Evolutionary conservation across 768 basidiomycete species (phyloP).

Genomic region (Punctularia strigosozonata): DNA sequence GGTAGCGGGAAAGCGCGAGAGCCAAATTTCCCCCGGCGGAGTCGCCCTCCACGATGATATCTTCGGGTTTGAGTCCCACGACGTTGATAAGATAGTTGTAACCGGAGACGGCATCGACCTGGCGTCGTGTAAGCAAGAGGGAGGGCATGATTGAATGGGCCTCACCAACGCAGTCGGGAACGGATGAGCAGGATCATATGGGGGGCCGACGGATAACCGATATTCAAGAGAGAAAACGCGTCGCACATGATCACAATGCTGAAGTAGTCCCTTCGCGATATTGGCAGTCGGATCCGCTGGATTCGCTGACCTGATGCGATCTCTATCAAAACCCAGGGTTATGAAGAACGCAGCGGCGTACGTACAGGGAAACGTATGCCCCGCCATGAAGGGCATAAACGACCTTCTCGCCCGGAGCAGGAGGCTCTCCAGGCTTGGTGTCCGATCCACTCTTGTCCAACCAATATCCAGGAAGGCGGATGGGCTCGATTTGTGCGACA

Average conservation of each 20-base stretch:
- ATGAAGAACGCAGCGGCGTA: conserved; percentile 33
- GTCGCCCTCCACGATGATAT: conserved; percentile 63
- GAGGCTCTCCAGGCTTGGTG: conserved; percentile 23
- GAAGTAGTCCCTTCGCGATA: conserved; percentile 35
- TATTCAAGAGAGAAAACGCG: conserved; percentile 61
- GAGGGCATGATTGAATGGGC: too few relatives aligned
- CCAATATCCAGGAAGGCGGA: conserved; percentile 48
- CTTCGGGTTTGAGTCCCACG: conserved; percentile 41
- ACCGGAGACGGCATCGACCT: conserved; percentile 65
- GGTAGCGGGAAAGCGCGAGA: conserved; percentile 48
- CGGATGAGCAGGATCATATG: conserved; percentile 32
- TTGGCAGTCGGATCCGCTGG: conserved; percentile 35
- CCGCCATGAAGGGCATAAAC: conserved; percentile 55
- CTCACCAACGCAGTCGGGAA: conserved; percentile 69
- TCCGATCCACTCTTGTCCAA: conserved; percentile 28
- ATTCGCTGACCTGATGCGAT: conserved; percentile 35
- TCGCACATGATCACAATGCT: conserved; percentile 29
- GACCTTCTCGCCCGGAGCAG: conserved; percentile 40
- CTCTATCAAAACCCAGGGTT: background rate
- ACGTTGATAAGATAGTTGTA: conserved; percentile 56
- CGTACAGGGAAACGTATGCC: conserved; percentile 35
- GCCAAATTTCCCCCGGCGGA: conserved; percentile 72
- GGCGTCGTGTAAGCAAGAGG: too few relatives aligned
- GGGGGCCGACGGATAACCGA: conserved; percentile 40
- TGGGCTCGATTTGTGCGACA: conserved; percentile 25